phyloP scores from a whole-genome alignment of 371 early-diverging fungal species.

The Mucor irregularis region DNA sequence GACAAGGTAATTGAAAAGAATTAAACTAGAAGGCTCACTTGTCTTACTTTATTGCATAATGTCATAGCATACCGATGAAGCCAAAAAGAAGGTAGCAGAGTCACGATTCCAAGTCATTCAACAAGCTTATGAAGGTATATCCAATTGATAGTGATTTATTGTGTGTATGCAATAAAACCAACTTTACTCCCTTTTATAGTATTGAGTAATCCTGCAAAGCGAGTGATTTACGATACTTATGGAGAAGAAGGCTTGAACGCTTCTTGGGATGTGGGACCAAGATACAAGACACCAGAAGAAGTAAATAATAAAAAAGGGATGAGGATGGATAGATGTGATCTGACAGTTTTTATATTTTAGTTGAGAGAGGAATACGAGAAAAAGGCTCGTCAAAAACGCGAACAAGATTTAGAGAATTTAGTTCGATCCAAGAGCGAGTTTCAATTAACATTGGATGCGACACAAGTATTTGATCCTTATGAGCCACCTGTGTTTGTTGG shows the following conservation, averaged over 20 bases:
- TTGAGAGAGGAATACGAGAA: conserved; percentile 87
- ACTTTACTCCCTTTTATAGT: conserved; percentile 47
- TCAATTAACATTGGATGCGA: conserved; percentile 56
- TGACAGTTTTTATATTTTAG: conserved; percentile 30
- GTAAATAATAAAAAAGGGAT: no score
- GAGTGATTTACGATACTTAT: conserved; percentile 91
- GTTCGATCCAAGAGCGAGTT: conserved; percentile 67
- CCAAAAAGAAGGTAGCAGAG: conserved; percentile 61
- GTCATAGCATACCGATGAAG: conserved; percentile 57
- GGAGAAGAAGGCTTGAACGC: conserved; percentile 84
- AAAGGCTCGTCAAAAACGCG: conserved; percentile 62
- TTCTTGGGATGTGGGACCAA: conserved; percentile 77
- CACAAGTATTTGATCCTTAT: conserved; percentile 57
- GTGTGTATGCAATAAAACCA: neutral
- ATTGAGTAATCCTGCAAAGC: conserved; percentile 74
- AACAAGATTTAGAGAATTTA: conserved; percentile 80
- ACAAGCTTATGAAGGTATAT: conserved; percentile 85
- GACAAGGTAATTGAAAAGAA: conserved; percentile 60
- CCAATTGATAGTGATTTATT: neutral
- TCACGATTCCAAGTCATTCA: conserved; percentile 81
- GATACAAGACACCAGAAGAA: conserved; percentile 81
- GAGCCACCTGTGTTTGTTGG: conserved; percentile 56
- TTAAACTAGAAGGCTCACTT: neutral
- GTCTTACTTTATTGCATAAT: neutral
- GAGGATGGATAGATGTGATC: no score